Conservation (phyloP, 768 basidiomycete genomes). For the Lentinula lateritia region DNA sequence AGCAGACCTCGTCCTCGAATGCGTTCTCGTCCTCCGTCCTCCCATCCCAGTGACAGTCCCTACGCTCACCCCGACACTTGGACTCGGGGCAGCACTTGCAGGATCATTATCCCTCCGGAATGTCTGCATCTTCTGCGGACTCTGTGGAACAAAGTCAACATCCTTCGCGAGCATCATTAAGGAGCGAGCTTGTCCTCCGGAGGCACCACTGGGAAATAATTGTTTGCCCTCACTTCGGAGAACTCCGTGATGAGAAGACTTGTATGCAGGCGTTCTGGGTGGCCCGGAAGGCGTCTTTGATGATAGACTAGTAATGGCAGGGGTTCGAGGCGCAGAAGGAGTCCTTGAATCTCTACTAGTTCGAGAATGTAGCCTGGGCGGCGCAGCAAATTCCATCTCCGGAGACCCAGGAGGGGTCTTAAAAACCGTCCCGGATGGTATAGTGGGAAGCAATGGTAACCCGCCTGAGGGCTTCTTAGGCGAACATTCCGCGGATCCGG, state of each 20-base stretch:
- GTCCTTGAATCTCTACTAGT: background rate
- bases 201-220: background rate
- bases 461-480: conserved; percentile 31
- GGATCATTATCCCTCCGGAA: background rate
- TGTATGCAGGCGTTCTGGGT: conserved; percentile 11
- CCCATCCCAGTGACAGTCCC: conserved; percentile 1
- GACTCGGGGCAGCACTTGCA: background rate
- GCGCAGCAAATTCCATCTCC: conserved; percentile 3
- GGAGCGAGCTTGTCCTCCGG: conserved; percentile 33
- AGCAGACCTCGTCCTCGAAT: conserved; percentile 9
- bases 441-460: conserved; percentile 13
- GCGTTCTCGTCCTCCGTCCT: conserved; percentile 7
- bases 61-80: background rate
- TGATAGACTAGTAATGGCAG: conserved; percentile 4
- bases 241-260: background rate
- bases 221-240: background rate
- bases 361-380: background rate
- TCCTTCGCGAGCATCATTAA: conserved; percentile 67
- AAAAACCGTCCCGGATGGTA: conserved; percentile 20
- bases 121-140: conserved; percentile 46
- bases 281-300: conserved; percentile 14
- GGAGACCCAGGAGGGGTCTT: conserved; percentile 18
- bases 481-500: conserved; percentile 30
- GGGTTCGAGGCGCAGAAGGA: background rate
- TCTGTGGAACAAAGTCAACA: conserved; percentile 67